A percentile compares a stretch with the other conserved stretches of the same genome.
Evolutionary conservation across 73 alveolate species (phyloP).

Genomic region (Paramecium bursaria): DNA sequence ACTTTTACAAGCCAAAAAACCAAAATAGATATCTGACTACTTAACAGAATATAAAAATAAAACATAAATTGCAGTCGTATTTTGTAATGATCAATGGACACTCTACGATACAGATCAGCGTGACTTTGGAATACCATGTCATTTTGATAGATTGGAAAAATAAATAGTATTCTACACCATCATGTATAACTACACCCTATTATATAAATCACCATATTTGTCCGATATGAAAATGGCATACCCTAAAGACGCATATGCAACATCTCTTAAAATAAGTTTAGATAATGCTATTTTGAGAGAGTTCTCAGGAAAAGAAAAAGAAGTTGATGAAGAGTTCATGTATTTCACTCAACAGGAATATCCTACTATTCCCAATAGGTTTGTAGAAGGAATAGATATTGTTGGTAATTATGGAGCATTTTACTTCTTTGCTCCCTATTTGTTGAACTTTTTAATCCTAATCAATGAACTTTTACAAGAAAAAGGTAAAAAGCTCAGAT

Average conservation of each 20-base stretch:
- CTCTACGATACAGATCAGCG: slow-evolving; percentile 18
- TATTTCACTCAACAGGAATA: slow-evolving; percentile 68
- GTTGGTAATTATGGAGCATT: slow-evolving; percentile 83
- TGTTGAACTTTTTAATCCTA: slow-evolving; percentile 75
- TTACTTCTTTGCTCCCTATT: slow-evolving; percentile 78
- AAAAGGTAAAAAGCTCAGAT: slow-evolving; percentile 81
- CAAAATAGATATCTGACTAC: slow-evolving; percentile 63
- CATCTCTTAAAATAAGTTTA: slow-evolving; percentile 73
- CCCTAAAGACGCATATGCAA: slow-evolving; percentile 75
- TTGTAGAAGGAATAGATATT: slow-evolving; percentile 70
- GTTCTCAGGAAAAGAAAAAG: slow-evolving; percentile 51
- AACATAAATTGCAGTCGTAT: slow-evolving; percentile 74
- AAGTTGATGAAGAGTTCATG: slow-evolving; percentile 63
- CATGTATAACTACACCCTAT: slow-evolving; percentile 77
- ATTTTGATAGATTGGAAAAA: slow-evolving; percentile 60
- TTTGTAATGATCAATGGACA: slow-evolving; percentile 72
- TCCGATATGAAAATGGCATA: slow-evolving; percentile 73
- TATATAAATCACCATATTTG: slow-evolving; percentile 74
- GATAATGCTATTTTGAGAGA: slow-evolving; percentile 81
- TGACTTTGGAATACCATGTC: slow-evolving; percentile 77
- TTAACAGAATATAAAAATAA: slow-evolving; percentile 59
- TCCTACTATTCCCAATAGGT: slow-evolving; percentile 77
- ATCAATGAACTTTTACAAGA: slow-evolving; percentile 82
- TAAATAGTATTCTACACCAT: slow-evolving; percentile 75
- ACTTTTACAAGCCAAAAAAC: slow-evolving; percentile 26